phyloP scores from a whole-genome alignment of 106 monocot species.

The Ottelia alismoides region DNA sequence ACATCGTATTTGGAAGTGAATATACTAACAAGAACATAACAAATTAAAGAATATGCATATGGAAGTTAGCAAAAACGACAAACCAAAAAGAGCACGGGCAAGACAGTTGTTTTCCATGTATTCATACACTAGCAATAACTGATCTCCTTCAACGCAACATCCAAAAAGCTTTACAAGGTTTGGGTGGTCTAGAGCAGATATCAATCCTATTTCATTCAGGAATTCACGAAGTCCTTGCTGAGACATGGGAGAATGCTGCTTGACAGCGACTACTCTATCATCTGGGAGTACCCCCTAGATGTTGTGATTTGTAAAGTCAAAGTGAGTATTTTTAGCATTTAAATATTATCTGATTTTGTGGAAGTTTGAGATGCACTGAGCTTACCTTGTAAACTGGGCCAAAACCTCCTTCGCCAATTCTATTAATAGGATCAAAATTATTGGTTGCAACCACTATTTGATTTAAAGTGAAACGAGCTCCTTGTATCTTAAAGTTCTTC shows the following conservation, averaged over 20 bases:
- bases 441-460: constrained; percentile 4
- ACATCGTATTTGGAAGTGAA: background rate
- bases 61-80: background rate
- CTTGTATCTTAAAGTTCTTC: constrained; percentile 1
- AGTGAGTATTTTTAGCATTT: too few relatives aligned
- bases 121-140: constrained; percentile 2
- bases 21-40: background rate
- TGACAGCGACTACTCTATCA: constrained; percentile 1
- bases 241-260: constrained; percentile 1
- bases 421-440: constrained; percentile 9
- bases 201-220: constrained; percentile 6
- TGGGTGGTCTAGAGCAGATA: constrained; percentile 6
- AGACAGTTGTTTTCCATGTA: constrained; percentile 6
- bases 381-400: background rate
- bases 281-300: background rate
- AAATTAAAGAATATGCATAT: background rate
- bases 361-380: background rate
- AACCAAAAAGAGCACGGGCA: background rate
- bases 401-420: constrained; percentile 16
- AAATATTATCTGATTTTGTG: background rate
- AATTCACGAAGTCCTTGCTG: constrained; percentile 8
- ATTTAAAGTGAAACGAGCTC: constrained; percentile 7
- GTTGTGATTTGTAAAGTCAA: background rate
- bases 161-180: constrained; percentile 11
- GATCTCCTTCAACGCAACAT: constrained; percentile 6